Conservation (phyloP, 768 basidiomycete genomes). For the Candolleomyces eurysporus region DNA sequence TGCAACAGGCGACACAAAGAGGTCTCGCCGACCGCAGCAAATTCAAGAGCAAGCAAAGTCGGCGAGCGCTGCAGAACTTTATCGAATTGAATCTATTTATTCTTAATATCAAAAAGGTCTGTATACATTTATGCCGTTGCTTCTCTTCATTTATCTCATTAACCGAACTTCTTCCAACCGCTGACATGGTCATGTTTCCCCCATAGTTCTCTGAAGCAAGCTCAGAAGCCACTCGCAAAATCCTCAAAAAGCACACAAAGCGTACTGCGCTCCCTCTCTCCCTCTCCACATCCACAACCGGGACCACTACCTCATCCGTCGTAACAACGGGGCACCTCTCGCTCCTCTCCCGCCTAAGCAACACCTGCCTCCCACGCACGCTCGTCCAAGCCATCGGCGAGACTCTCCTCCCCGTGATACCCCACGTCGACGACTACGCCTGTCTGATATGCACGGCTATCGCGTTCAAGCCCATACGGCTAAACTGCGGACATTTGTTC, state of each 20-base stretch:
- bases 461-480: constrained; percentile 89
- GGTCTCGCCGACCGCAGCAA: constrained; percentile 53
- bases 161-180: too few species aligned
- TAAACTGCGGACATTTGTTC: constrained; percentile 78
- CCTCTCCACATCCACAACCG: constrained; percentile 16
- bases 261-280: constrained; percentile 74
- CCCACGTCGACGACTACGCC: constrained; percentile 78
- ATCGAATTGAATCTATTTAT: constrained; percentile 75
- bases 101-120: constrained; percentile 76
- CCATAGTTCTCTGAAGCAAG: constrained; percentile 78
- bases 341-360: constrained; percentile 14
- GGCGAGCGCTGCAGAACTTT: constrained; percentile 65
- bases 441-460: constrained; percentile 88
- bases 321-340: constrained; percentile 11
- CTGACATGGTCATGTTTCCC: not conserved
- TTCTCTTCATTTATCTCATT: not conserved
- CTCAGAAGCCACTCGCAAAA: constrained; percentile 87
- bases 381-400: constrained; percentile 83
- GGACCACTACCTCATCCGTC: constrained; percentile 13
- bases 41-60: constrained; percentile 56
- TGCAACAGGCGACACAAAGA: constrained; percentile 51
- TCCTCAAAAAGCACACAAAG: constrained; percentile 92
- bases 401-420: constrained; percentile 77
- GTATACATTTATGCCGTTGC: constrained; percentile 2
- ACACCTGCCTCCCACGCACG: constrained; percentile 31